Evolutionary conservation across 2,329 filamentous ascomycete species (phyloP).

Genomic region (Talaromyces sp.): DNA sequence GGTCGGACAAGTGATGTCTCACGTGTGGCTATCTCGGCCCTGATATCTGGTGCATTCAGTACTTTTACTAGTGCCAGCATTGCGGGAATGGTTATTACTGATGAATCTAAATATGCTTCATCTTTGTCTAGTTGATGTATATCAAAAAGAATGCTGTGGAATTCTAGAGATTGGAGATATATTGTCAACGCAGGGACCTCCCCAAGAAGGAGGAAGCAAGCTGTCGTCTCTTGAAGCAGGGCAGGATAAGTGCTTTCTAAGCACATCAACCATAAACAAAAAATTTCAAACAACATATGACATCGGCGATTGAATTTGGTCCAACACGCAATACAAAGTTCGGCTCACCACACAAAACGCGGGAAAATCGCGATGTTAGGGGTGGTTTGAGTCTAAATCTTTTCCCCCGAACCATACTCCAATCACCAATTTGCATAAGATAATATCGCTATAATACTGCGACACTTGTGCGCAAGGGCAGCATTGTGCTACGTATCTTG

Average conservation of each 20-base stretch:
- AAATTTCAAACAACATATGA: neutral
- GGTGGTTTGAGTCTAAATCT: neutral
- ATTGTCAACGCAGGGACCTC: neutral
- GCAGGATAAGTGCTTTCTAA: neutral
- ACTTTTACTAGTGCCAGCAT: constrained; percentile 77
- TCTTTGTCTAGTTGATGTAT: neutral
- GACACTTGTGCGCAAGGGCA: neutral
- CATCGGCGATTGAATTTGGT: neutral
- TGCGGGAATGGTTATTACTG: constrained; percentile 67
- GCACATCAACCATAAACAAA: neutral
- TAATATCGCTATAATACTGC: neutral
- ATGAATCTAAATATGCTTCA: neutral
- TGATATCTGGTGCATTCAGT: constrained; percentile 73
- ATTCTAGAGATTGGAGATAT: neutral
- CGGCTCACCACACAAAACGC: neutral
- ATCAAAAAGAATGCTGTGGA: neutral
- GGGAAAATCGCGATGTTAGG: neutral
- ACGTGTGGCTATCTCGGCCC: constrained; percentile 70
- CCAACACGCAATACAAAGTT: neutral
- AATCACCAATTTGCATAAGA: neutral
- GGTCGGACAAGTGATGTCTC: constrained; percentile 72
- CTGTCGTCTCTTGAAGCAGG: neutral
- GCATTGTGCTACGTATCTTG: neutral
- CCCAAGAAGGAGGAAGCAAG: neutral
- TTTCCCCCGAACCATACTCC: neutral